These are phyloP conservation scores for Pontederia paniculata DNA, from an alignment of 176 grass and related monocot genomes.

Conservation along the genomic window DNA sequence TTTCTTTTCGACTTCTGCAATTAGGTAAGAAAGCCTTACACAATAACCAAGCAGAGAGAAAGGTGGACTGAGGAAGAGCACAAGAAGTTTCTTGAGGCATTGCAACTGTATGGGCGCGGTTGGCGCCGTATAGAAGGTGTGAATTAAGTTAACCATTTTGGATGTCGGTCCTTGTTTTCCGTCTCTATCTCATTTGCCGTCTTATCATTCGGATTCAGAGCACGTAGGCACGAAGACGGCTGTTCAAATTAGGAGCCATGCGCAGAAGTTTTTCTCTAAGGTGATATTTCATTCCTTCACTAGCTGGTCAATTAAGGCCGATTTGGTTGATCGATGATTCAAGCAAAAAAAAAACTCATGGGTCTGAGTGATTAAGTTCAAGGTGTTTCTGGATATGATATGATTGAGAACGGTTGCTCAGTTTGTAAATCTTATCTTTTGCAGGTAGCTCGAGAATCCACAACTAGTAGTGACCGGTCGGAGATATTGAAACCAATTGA, in stretches of 20 bases:
- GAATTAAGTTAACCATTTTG: not conserved
- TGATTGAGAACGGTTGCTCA: not conserved
- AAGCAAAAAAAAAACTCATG: too few species aligned
- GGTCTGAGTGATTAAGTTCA: too few species aligned
- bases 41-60: conserved; percentile 81
- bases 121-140: conserved; percentile 92
- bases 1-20: not conserved
- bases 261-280: conserved; percentile 98
- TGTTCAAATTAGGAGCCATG: conserved; percentile 97
- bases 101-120: conserved; percentile 62
- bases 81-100: conserved; percentile 64
- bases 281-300: conserved; percentile 27
- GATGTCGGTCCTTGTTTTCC: not conserved
- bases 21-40: conserved; percentile 80
- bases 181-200: conserved; percentile 20
- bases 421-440: not conserved
- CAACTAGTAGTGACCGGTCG: conserved; percentile 1
- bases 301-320: too few species aligned
- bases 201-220: conserved; percentile 39
- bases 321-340: too few species aligned
- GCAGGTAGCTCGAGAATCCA: conserved; percentile 38
- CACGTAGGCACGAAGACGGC: conserved; percentile 91
- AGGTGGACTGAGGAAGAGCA: conserved; percentile 93
- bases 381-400: too few species aligned
- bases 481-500: conserved; percentile 24